Base-by-base conservation (phyloP, 176 grass and related monocot species). In the Tillandsia fasciculata region DNA sequence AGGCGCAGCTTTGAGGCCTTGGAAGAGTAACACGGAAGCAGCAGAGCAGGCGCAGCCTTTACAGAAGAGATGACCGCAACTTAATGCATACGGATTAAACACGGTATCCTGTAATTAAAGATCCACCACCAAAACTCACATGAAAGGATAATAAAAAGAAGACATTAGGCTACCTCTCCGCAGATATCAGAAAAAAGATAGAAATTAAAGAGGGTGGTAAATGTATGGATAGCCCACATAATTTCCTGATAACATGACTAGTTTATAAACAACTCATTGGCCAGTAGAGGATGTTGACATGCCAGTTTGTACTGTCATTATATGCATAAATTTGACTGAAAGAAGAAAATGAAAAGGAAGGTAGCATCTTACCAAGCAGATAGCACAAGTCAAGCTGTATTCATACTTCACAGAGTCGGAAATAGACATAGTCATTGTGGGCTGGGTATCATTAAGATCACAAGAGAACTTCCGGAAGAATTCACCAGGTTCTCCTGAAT, bases 51-150 rank as follows among this genome's bases (percentile, higher is more conserved):
- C 84, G 68, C 88, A 91, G 10, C 72, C 51, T 71, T 87, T 91
- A 74, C 88, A 91, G 65, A 87, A 87, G 26, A 91, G 81, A 81
- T 84, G 84, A 8, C 88, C 88, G 48, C 84, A 91, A 74, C 72
- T 73, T 67, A 91, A 82, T 9, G 88, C 84, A 22, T 82, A 91
- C 3, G 88, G 84, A 57, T 87, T 87, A 74, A 91, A 91, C 54
- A 91, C 68, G 29, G 78, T 84, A 29, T 84, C 88, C 84, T 91
- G 78, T 0, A 57, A 22, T 79, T 47, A 72, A 49, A 15, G 54
- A 59, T 2, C 54, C 15, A 59, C 6, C 54, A 59, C 54, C 9
- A 59, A 14, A 59, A 59, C 20, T 14, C 15, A 1, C 20, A 18
- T 8, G 14, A 59, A 17, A 59, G 54, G 14, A 59, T 14, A 59